Conservation (phyloP, 2,329 filamentous ascomycete genomes). For the Penicillium sp. region DNA sequence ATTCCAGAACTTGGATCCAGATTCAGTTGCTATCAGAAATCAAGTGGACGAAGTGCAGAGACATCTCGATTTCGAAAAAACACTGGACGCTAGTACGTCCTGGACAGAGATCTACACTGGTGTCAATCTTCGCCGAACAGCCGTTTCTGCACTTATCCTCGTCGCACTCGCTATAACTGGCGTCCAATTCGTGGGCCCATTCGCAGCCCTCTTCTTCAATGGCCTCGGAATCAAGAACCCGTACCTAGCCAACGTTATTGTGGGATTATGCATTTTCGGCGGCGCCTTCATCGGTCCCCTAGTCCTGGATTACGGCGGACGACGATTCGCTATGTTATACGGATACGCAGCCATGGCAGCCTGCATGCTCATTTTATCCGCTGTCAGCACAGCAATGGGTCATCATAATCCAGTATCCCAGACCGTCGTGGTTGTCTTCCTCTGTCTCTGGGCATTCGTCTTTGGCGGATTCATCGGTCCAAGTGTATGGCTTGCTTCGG, state of each 20-base stretch:
- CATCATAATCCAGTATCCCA: slow-evolving; percentile 3
- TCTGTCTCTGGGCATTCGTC: slow-evolving; percentile 27
- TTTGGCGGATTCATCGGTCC: slow-evolving; percentile 27
- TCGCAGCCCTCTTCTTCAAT: slow-evolving; percentile 19
- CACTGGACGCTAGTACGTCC: slow-evolving; percentile 9
- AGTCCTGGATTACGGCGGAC: slow-evolving; percentile 23
- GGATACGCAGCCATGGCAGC: slow-evolving; percentile 23
- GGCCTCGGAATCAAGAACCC: slow-evolving; percentile 23
- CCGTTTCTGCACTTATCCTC: slow-evolving; percentile 25
- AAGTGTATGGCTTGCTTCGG: slow-evolving; percentile 21
- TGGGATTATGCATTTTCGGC: slow-evolving; percentile 19
- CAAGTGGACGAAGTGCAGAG: slow-evolving; percentile 25
- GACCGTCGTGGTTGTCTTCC: slow-evolving; percentile 26
- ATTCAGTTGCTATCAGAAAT: slow-evolving; percentile 19
- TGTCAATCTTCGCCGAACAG: slow-evolving; percentile 23
- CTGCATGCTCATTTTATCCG: slow-evolving; percentile 25
- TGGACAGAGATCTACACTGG: slow-evolving; percentile 26
- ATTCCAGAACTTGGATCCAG: slow-evolving; percentile 17
- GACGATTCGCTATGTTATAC: slow-evolving; percentile 23
- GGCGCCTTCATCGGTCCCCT: slow-evolving; percentile 18
- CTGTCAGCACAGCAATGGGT: slow-evolving; percentile 21
- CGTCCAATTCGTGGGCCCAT: slow-evolving; percentile 21
- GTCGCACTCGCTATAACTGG: slow-evolving; percentile 28
- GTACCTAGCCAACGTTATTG: slow-evolving; percentile 22
- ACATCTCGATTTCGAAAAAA: slow-evolving; percentile 25